Percentiles rank a stretch among this genome's conserved stretches.
phyloP scores from a whole-genome alignment of 768 basidiomycete species.

The Termitomyces sp. region DNA sequence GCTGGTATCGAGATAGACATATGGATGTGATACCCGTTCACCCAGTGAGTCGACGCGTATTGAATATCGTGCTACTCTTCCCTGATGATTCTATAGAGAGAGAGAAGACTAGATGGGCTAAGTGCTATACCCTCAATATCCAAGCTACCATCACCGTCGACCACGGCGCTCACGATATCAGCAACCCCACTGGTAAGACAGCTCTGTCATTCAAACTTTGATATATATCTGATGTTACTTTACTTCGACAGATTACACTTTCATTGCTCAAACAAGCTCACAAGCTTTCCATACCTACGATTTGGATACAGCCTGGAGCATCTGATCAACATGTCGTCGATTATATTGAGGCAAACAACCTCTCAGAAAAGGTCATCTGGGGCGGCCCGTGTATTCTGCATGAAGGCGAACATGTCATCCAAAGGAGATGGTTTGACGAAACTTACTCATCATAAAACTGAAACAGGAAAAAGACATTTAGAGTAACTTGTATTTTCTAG shows the following conservation, averaged over 20 bases:
- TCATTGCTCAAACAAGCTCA: constrained; percentile 19
- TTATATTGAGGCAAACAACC: constrained; percentile 13
- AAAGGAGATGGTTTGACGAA: constrained; percentile 16
- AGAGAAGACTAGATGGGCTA: constrained; percentile 12
- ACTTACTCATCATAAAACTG: constrained; percentile 4
- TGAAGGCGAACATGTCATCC: constrained; percentile 15
- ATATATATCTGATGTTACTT: constrained; percentile 8
- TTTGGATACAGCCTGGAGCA: constrained; percentile 17
- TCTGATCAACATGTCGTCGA: constrained; percentile 11
- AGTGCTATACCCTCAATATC: constrained; percentile 13
- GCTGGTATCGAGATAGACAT: constrained; percentile 17
- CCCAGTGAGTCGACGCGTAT: constrained; percentile 6
- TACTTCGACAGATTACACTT: constrained; percentile 15
- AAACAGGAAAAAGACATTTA: background rate
- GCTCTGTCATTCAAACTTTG: constrained; percentile 5
- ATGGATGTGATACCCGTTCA: constrained; percentile 17
- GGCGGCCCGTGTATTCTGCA: constrained; percentile 18
- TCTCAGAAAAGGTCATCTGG: constrained; percentile 14
- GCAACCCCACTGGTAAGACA: constrained; percentile 12
- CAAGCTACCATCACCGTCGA: constrained; percentile 16
- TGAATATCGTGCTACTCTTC: background rate
- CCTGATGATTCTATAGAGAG: background rate
- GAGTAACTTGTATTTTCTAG: constrained; percentile 5
- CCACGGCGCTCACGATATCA: constrained; percentile 13
- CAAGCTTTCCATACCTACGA: constrained; percentile 11